Conservation (phyloP, 1,284 basidiomycete species). For the Pseudozyma thailandica region DNA sequence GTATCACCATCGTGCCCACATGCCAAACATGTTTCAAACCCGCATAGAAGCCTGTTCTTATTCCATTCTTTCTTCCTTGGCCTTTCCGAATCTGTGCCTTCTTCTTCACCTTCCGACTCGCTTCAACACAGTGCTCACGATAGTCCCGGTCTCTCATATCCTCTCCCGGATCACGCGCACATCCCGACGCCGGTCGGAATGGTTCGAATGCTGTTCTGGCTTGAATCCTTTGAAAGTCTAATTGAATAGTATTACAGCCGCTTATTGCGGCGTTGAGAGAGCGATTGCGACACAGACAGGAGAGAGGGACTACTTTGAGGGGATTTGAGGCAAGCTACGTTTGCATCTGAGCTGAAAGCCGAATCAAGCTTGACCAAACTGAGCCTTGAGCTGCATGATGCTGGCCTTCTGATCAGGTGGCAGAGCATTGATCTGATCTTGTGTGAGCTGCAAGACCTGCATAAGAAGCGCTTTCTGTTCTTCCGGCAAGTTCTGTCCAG, state of each 20-base stretch:
- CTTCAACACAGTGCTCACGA: too few species aligned
- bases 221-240: not conserved
- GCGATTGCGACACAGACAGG: not conserved
- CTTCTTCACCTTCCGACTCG: too few species aligned
- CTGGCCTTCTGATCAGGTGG: constrained; percentile 84
- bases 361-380: constrained; percentile 57
- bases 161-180: too few species aligned
- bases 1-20: not conserved
- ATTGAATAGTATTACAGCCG: constrained; percentile 16
- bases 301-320: too few species aligned
- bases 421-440: constrained; percentile 85
- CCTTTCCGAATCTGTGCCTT: too few species aligned
- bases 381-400: constrained; percentile 75
- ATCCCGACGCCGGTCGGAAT: too few species aligned
- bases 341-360: not conserved
- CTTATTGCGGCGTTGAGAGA: not conserved
- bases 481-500: constrained; percentile 53
- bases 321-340: too few species aligned
- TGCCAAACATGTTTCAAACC: constrained; percentile 1
- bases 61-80: not conserved
- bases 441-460: constrained; percentile 85
- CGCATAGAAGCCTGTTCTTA: not conserved
- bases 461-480: constrained; percentile 61
- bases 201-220: too few species aligned
- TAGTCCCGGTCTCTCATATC: too few species aligned